phyloP scores from a whole-genome alignment of 257 asterid genomes.

The Cruciata laevipes region DNA sequence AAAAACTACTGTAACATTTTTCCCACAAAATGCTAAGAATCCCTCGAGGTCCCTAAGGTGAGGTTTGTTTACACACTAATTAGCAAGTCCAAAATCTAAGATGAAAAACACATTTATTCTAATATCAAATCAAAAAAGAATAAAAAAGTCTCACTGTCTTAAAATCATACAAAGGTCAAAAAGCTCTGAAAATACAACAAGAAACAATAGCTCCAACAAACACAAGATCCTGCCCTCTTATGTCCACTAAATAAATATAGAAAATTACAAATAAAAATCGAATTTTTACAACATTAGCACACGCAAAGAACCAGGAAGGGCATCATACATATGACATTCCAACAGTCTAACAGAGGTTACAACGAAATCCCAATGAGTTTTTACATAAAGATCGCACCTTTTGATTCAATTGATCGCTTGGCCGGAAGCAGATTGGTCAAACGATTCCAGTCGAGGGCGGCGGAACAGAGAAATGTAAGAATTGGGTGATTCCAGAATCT shows the following conservation, averaged over 20 bases:
- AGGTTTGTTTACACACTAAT: neutral
- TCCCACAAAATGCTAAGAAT: neutral
- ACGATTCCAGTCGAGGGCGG: neutral
- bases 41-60: neutral
- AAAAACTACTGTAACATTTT: neutral
- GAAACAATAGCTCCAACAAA: neutral
- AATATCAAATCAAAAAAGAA: neutral
- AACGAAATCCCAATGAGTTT: neutral
- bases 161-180: neutral
- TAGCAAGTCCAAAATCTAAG: neutral
- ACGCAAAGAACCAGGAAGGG: neutral
- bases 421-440: neutral
- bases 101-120: neutral
- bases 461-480: neutral
- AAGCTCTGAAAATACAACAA: neutral
- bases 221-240: neutral
- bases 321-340: neutral
- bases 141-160: neutral
- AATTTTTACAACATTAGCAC: neutral
- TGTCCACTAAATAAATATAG: neutral
- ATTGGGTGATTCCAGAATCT: neutral
- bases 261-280: neutral
- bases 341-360: neutral
- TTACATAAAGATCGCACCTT: neutral
- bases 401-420: neutral